These are phyloP conservation scores for Imleria badia DNA, from an alignment of 768 basidiomycete genomes.

Conservation along the genomic window DNA sequence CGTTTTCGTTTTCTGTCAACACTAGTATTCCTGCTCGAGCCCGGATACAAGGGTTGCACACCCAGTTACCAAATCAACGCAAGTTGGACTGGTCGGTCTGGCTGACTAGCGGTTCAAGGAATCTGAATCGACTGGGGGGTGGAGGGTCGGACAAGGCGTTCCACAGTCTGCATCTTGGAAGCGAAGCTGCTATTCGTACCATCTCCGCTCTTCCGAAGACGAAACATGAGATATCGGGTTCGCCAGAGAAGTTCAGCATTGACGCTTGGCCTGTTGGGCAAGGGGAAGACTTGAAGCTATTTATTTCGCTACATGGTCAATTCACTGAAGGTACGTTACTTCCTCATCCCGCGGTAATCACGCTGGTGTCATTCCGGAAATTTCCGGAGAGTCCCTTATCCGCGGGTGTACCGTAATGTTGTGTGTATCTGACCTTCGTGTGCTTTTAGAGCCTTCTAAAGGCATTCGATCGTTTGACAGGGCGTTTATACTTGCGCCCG, in stretches of 20 bases:
- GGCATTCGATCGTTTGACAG: slow-evolving; percentile 93
- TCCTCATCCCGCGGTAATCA: slow-evolving; percentile 9
- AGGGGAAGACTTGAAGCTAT: slow-evolving; percentile 52
- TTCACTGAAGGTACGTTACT: slow-evolving; percentile 80
- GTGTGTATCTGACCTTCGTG: slow-evolving; percentile 15
- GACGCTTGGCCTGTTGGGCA: slow-evolving; percentile 80
- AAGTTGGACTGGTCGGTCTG: slow-evolving; percentile 79
- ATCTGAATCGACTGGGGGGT: slow-evolving; percentile 66
- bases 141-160: slow-evolving; percentile 60
- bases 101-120: slow-evolving; percentile 68
- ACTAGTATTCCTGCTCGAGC: slow-evolving; percentile 80
- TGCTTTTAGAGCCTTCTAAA: slow-evolving; percentile 56
- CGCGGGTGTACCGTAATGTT: slow-evolving; percentile 14
- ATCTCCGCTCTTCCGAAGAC: slow-evolving; percentile 71
- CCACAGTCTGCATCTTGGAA: slow-evolving; percentile 69
- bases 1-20: slow-evolving; percentile 87
- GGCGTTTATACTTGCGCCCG: slow-evolving; percentile 82
- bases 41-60: slow-evolving; percentile 66
- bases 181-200: slow-evolving; percentile 58
- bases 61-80: slow-evolving; percentile 76
- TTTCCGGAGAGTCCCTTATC: slow-evolving; percentile 8
- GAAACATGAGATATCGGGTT: slow-evolving; percentile 75
- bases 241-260: slow-evolving; percentile 80
- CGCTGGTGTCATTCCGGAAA: slow-evolving; percentile 9
- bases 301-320: slow-evolving; percentile 85